Evolutionary conservation across 495 filamentous ascomycete genomes (phyloP).

Genomic region (Trypethelium eluteriae): DNA sequence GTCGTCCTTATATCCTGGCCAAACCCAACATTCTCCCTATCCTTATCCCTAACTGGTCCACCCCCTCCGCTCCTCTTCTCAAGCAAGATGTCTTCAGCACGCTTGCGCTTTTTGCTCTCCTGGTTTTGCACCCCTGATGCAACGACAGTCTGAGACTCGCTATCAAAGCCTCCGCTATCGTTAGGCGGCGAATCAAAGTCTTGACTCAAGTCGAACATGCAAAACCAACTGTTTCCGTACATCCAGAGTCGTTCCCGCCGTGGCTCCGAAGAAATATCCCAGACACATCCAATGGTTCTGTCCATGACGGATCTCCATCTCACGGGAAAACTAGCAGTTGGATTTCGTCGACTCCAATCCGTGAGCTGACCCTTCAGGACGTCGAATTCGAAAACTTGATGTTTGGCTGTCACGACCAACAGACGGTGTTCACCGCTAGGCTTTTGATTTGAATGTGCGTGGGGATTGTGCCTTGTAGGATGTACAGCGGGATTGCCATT

Average conservation of each 20-base stretch:
- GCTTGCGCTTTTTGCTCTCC: slow-evolving; percentile 34
- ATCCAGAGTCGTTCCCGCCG: slow-evolving; percentile 66
- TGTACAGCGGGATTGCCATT: slow-evolving; percentile 41
- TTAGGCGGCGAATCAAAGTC: slow-evolving; percentile 47
- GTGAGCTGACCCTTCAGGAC: slow-evolving; percentile 64
- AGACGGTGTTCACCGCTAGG: slow-evolving; percentile 51
- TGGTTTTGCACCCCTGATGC: slow-evolving; percentile 26
- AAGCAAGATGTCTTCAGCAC: slow-evolving; percentile 31
- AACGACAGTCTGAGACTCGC: slow-evolving; percentile 17
- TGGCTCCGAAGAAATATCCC: slow-evolving; percentile 53
- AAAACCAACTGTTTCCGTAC: slow-evolving; percentile 76
- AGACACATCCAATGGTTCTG: slow-evolving; percentile 72
- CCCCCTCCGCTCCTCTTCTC: slow-evolving; percentile 50
- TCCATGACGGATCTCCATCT: slow-evolving; percentile 65
- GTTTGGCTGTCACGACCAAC: slow-evolving; percentile 64
- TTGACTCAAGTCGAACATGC: slow-evolving; percentile 79
- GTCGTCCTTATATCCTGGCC: slow-evolving; percentile 51
- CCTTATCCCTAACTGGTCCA: slow-evolving; percentile 50
- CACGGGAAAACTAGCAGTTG: slow-evolving; percentile 60
- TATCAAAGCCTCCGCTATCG: slow-evolving; percentile 21
- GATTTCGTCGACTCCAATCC: slow-evolving; percentile 80
- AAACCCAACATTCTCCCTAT: slow-evolving; percentile 46
- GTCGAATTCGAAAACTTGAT: slow-evolving; percentile 70
- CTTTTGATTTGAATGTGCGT: slow-evolving; percentile 41
- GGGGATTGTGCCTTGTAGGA: slow-evolving; percentile 42